These are phyloP conservation scores for Fraxinus floribunda DNA, from an alignment of 305 asterid species.

Conservation along the genomic window DNA sequence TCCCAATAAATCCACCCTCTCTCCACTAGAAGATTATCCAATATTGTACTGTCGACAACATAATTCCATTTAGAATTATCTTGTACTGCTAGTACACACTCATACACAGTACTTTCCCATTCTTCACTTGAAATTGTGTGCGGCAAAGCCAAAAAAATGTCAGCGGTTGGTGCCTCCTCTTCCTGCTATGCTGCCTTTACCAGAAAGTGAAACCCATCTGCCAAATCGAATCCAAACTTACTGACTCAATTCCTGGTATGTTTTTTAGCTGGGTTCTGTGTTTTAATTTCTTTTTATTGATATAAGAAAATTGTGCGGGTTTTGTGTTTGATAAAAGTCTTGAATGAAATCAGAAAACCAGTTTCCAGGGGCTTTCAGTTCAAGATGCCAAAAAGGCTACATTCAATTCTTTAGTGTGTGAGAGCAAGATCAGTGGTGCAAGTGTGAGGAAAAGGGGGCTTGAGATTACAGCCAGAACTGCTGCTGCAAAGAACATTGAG, in stretches of 20 bases:
- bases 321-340: background rate
- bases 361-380: constrained; percentile 58
- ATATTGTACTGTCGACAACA: constrained; percentile 27
- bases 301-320: background rate
- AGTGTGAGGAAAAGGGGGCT: constrained; percentile 35
- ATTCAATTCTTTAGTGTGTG: constrained; percentile 40
- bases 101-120: background rate
- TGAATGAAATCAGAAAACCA: constrained; percentile 48
- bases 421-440: constrained; percentile 25
- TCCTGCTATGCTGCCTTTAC: constrained; percentile 53
- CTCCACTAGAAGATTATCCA: constrained; percentile 27
- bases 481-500: constrained; percentile 77
- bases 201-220: constrained; percentile 30
- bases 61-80: constrained; percentile 3
- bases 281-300: background rate
- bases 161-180: constrained; percentile 62
- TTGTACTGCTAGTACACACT: background rate
- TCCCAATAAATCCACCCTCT: constrained; percentile 16
- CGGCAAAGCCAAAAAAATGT: constrained; percentile 20
- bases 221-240: constrained; percentile 33
- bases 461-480: constrained; percentile 60
- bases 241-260: constrained; percentile 45
- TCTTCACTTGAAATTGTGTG: background rate
- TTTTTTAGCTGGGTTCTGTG: background rate
- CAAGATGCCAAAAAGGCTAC: constrained; percentile 59